Evolutionary conservation across 257 asterid genomes (phyloP), one percentile per base, ranked within the genome.

Genomic region (Nicotiana obtusifolia): DNA sequence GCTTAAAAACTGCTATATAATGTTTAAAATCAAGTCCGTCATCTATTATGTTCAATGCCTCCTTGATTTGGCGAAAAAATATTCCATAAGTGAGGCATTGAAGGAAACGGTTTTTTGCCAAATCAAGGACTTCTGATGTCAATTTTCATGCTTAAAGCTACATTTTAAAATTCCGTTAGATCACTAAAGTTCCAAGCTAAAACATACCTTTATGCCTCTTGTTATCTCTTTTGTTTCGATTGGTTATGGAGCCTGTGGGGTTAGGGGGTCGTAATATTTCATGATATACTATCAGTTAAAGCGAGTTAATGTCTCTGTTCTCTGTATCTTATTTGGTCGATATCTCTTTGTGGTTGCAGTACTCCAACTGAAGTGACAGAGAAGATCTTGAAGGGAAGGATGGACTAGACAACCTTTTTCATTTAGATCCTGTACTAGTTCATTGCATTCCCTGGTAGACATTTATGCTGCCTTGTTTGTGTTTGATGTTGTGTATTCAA

Each of bases 351-450:
- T 61, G 6, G 15, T 68, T 81, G 86, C 97, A 94, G 98, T 84
- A 93, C 98, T 30, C 94, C 97, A 7, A 91, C 94, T 3, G 98
- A 94, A 89, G 97, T 93, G 52, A 91, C 90, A 4, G 97, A 93
- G 90, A 92, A 90, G 84, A 89, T 93, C 84, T 93, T 94, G 88
- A 94, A 94, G 88, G 97, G 98, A 84, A 90, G 97, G 83, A 94
- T 94, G 98, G 98, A 94, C 81, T 77, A 54, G 62, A 26, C 41
- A 10, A 13, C 15, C 14, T 24, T 62, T 62, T 24, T 26, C 35
- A 13, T 62, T 62, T 1, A 11, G 4, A 2, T 24, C 35, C 15
- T 62, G 19, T 11, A 62, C 68, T 61, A 24, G 68, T 62, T 62
- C 68, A 24, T 62, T 62, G 68, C 35, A 62, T 24, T 24, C 14